Conservation (phyloP, 495 filamentous ascomycete genomes). For the Penicillium roqueforti region DNA sequence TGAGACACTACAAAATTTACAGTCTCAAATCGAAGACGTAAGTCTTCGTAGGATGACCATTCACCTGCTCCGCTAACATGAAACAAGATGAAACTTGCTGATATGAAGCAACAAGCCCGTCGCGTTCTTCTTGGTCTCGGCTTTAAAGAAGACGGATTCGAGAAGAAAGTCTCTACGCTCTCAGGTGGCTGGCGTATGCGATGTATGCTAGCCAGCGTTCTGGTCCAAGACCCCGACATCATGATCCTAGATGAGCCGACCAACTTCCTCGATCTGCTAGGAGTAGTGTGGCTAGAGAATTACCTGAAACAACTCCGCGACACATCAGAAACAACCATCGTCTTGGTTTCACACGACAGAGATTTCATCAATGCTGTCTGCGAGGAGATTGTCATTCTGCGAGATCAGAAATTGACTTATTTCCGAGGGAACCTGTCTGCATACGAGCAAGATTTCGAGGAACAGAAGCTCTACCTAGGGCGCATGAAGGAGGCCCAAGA, state of each 20-base stretch:
- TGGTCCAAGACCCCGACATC: slow-evolving; percentile 69
- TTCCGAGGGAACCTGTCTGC: slow-evolving; percentile 67
- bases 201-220: slow-evolving; percentile 58
- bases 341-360: slow-evolving; percentile 78
- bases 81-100: slow-evolving; percentile 38
- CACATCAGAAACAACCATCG: slow-evolving; percentile 39
- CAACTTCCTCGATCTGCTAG: slow-evolving; percentile 76
- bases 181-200: slow-evolving; percentile 82
- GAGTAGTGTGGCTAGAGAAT: slow-evolving; percentile 77
- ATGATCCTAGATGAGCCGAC: slow-evolving; percentile 85
- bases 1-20: slow-evolving; percentile 59
- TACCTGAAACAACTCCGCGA: slow-evolving; percentile 55
- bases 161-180: slow-evolving; percentile 54
- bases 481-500: slow-evolving; percentile 78
- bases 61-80: slow-evolving; percentile 6
- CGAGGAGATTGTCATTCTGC: slow-evolving; percentile 70
- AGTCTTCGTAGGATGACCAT: slow-evolving; percentile 1
- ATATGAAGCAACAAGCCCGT: slow-evolving; percentile 56
- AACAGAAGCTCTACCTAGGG: slow-evolving; percentile 59
- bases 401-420: slow-evolving; percentile 56
- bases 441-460: slow-evolving; percentile 63
- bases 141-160: slow-evolving; percentile 58
- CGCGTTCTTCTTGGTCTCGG: slow-evolving; percentile 65
- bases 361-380: slow-evolving; percentile 68
- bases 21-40: slow-evolving; percentile 51